Evolutionary conservation across 441 rosid species (phyloP).

Genomic region (Pelargonium fulgidum): DNA sequence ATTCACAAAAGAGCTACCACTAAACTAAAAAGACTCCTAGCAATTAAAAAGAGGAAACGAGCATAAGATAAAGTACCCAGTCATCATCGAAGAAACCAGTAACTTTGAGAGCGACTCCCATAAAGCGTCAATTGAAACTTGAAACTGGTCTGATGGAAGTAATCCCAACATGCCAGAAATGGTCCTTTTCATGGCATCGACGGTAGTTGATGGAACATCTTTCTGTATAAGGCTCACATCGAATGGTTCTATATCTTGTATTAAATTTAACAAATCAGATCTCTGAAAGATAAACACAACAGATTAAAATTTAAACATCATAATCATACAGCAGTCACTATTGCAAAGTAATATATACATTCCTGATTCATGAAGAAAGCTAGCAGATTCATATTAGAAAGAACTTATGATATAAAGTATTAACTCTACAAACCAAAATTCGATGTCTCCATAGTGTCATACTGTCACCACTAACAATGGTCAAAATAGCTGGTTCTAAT

Average conservation of each 20-base stretch:
- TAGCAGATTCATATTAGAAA: neutral
- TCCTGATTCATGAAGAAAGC: constrained; percentile 1
- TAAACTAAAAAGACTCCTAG: too few relatives aligned
- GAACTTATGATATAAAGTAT: neutral
- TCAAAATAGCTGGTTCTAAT: neutral
- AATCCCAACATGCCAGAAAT: constrained; percentile 93
- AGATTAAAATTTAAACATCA: constrained; percentile 14
- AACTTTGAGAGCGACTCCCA: constrained; percentile 92
- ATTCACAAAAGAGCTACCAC: too few relatives aligned
- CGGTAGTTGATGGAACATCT: constrained; percentile 69
- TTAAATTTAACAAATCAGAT: constrained; percentile 48
- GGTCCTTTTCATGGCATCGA: constrained; percentile 95
- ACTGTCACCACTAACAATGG: neutral
- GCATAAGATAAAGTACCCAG: constrained; percentile 45
- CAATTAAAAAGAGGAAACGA: neutral
- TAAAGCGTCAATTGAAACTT: constrained; percentile 69
- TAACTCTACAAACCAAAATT: neutral
- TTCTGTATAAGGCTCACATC: constrained; percentile 84
- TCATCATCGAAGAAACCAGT: constrained; percentile 87
- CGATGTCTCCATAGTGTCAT: neutral
- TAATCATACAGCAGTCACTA: constrained; percentile 4
- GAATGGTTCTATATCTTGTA: constrained; percentile 82
- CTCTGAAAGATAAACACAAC: constrained; percentile 38
- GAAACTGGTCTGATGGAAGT: constrained; percentile 90
- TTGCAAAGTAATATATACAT: neutral